A percentile compares a stretch with the other conserved stretches of the same genome.
Conservation (phyloP, 257 asterid genomes). For the Orobanche coerulescens region DNA sequence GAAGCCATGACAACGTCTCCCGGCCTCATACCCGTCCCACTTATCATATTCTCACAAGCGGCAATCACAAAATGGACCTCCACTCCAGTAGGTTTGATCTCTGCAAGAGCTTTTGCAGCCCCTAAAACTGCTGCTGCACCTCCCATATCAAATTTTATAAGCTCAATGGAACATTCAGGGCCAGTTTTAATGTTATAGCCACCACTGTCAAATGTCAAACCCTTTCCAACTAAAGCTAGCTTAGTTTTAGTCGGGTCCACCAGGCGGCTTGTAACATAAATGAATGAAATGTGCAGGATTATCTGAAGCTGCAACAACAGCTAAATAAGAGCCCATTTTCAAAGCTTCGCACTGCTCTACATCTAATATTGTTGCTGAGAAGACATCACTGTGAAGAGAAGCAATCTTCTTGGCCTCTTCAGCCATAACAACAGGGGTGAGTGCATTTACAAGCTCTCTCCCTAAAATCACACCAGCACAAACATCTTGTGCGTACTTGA, state of each 20-base stretch:
- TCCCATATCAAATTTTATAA: constrained; percentile 97
- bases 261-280: constrained; percentile 74
- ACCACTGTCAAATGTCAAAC: constrained; percentile 99
- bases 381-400: constrained; percentile 65
- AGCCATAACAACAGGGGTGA: constrained; percentile 96
- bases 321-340: constrained; percentile 98
- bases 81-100: constrained; percentile 90
- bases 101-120: constrained; percentile 95
- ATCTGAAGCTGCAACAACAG: constrained; percentile 88
- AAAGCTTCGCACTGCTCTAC: constrained; percentile 89
- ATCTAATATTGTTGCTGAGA: constrained; percentile 76
- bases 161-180: constrained; percentile 77
- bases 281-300: constrained; percentile 95
- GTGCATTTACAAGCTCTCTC: constrained; percentile 87
- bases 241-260: constrained; percentile 72
- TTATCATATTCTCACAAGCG: constrained; percentile 95
- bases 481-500: constrained; percentile 69
- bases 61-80: constrained; percentile 97
- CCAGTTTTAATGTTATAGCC: constrained; percentile 99
- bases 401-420: constrained; percentile 82
- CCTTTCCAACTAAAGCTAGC: constrained; percentile 93
- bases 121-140: constrained; percentile 97
- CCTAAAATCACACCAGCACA: constrained; percentile 75
- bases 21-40: constrained; percentile 97
- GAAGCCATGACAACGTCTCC: constrained; percentile 88